Conservation (phyloP, 148 eudicot species). For the Beta vulgaris region DNA sequence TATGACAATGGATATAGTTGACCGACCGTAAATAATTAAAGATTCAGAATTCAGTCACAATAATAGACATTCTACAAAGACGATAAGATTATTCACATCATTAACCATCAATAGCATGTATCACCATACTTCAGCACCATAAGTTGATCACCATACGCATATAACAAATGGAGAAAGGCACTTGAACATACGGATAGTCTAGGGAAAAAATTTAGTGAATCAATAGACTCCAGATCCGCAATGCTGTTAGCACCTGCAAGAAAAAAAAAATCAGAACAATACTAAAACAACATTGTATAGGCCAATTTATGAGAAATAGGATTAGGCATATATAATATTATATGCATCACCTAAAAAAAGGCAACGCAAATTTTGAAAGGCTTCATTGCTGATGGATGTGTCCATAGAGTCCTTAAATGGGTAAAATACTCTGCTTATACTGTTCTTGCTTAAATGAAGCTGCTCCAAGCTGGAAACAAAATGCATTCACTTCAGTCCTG, state of each 20-base stretch:
- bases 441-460: constrained; percentile 82
- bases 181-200: constrained; percentile 48
- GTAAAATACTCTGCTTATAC: constrained; percentile 51
- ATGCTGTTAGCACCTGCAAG: constrained; percentile 74
- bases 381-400: constrained; percentile 29
- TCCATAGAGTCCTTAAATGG: constrained; percentile 35
- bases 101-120: not conserved
- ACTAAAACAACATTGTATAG: not conserved
- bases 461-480: constrained; percentile 60
- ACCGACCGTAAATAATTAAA: not conserved
- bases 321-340: not conserved
- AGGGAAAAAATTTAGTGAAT: constrained; percentile 76
- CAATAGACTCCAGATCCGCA: constrained; percentile 64
- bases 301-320: constrained; percentile 3
- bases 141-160: not conserved
- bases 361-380: constrained; percentile 63
- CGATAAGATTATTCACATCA: not conserved
- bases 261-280: constrained; percentile 15
- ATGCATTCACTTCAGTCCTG: constrained; percentile 14
- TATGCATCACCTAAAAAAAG: constrained; percentile 69
- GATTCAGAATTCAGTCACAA: not conserved
- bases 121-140: not conserved
- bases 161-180: not conserved
- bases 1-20: not conserved
- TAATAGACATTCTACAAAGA: not conserved